These are phyloP conservation scores for Leccinum holopus DNA, from an alignment of 1,284 basidiomycete species.

Conservation along the genomic window DNA sequence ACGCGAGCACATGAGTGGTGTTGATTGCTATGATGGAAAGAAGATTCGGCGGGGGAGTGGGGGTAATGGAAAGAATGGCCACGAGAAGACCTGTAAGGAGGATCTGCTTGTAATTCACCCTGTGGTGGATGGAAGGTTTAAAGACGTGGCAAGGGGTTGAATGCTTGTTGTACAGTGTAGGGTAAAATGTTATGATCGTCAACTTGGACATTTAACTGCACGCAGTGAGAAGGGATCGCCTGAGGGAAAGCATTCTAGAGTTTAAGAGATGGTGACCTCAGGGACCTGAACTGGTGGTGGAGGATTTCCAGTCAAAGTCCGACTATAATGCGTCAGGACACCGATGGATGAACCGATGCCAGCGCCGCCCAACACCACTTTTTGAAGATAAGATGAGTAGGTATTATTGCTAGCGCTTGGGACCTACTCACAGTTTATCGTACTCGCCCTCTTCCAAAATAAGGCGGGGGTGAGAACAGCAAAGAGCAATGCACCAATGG, in stretches of 20 bases:
- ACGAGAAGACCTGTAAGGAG: slow-evolving; percentile 38
- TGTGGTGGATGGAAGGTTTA: slow-evolving; percentile 69
- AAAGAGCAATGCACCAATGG: slow-evolving; percentile 62
- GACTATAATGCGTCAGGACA: slow-evolving; percentile 52
- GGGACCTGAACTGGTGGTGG: slow-evolving; percentile 42
- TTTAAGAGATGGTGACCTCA: slow-evolving; percentile 17
- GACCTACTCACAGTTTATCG: slow-evolving; percentile 50
- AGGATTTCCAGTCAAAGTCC: slow-evolving; percentile 50
- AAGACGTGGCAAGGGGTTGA: slow-evolving; percentile 50
- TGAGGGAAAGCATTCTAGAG: neutral
- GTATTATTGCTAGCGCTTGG: neutral
- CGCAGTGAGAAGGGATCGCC: neutral
- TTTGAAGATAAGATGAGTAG: slow-evolving; percentile 4
- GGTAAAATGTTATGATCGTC: slow-evolving; percentile 2
- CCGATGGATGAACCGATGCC: slow-evolving; percentile 64
- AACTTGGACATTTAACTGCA: neutral
- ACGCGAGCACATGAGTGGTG: slow-evolving; percentile 74
- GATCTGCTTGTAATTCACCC: slow-evolving; percentile 70
- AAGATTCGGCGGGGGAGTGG: slow-evolving; percentile 39
- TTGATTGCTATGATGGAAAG: slow-evolving; percentile 72
- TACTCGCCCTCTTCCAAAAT: slow-evolving; percentile 62
- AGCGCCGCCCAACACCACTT: slow-evolving; percentile 69
- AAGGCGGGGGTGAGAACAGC: slow-evolving; percentile 63
- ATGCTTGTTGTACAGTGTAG: slow-evolving; percentile 12
- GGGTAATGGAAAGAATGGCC: slow-evolving; percentile 25